Conservation (phyloP, 2,329 filamentous ascomycete species). For the Fusarium sp. region DNA sequence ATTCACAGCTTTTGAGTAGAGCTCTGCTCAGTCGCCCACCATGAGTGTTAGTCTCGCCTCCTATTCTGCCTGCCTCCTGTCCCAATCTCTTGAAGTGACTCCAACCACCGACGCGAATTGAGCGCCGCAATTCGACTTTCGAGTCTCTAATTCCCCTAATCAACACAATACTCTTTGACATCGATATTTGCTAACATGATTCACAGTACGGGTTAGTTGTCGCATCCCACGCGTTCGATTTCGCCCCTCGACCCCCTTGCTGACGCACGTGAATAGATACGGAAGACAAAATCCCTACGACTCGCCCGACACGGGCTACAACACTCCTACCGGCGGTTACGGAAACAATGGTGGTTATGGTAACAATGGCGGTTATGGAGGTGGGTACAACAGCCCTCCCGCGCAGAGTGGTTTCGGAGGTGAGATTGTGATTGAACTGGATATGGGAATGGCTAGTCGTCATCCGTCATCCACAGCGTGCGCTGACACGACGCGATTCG, state of each 20-base stretch:
- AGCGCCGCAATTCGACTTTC: neutral
- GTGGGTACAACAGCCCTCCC: slow-evolving; percentile 36
- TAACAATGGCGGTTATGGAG: slow-evolving; percentile 45
- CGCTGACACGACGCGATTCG: slow-evolving; percentile 47
- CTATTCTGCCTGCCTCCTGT: slow-evolving; percentile 26
- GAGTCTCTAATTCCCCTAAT: neutral
- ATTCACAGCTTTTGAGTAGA: slow-evolving; percentile 11
- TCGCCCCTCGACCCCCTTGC: slow-evolving; percentile 26
- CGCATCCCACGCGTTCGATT: slow-evolving; percentile 17
- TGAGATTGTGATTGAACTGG: slow-evolving; percentile 31
- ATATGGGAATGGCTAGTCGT: neutral
- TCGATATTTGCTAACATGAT: slow-evolving; percentile 44
- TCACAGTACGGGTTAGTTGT: slow-evolving; percentile 67
- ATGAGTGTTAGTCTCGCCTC: slow-evolving; percentile 48
- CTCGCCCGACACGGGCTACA: slow-evolving; percentile 57
- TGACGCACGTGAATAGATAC: slow-evolving; percentile 61
- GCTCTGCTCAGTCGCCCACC: slow-evolving; percentile 37
- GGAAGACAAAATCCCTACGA: slow-evolving; percentile 70
- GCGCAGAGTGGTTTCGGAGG: slow-evolving; percentile 36
- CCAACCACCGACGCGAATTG: slow-evolving; percentile 5
- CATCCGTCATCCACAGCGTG: slow-evolving; percentile 2
- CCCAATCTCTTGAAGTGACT: slow-evolving; percentile 8
- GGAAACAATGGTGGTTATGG: slow-evolving; percentile 50
- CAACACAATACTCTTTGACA: neutral
- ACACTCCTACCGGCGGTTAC: slow-evolving; percentile 48